A percentile compares a stretch with the other conserved stretches of the same genome.
phyloP scores from a whole-genome alignment of 257 asterid species.

The Solanum ossicruentum region DNA sequence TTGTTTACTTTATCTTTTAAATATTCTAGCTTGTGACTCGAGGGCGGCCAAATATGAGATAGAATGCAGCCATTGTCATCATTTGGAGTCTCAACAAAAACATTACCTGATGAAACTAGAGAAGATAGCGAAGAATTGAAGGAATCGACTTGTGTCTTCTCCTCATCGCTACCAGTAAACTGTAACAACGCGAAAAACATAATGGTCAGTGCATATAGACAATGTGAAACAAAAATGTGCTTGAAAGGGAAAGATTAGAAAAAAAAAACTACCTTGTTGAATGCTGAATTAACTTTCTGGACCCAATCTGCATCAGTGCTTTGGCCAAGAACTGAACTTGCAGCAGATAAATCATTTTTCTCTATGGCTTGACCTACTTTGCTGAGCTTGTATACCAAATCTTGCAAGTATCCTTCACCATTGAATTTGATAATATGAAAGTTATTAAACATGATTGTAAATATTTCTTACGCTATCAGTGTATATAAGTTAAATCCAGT shows the following conservation, averaged over 20 bases:
- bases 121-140: conserved; percentile 54
- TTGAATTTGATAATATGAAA: not conserved
- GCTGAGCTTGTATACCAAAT: conserved; percentile 73
- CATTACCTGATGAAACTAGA: conserved; percentile 62
- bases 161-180: conserved; percentile 82
- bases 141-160: conserved; percentile 54
- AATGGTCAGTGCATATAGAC: not conserved
- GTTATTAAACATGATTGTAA: not conserved
- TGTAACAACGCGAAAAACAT: conserved; percentile 4
- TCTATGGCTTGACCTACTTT: conserved; percentile 79
- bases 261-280: conserved; percentile 42
- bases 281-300: conserved; percentile 55
- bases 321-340: conserved; percentile 62
- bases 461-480: not conserved
- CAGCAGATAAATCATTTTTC: conserved; percentile 57
- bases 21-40: not conserved
- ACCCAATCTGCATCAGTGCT: conserved; percentile 65
- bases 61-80: not conserved
- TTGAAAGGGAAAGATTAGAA: not conserved
- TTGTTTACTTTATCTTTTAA: not conserved
- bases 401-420: conserved; percentile 76
- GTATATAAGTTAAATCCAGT: not conserved
- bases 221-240: not conserved
- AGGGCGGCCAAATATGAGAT: not conserved
- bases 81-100: no score